Evolutionary conservation across 2,329 filamentous ascomycete species (phyloP).

Genomic region (Pestalotiopsis sp.): DNA sequence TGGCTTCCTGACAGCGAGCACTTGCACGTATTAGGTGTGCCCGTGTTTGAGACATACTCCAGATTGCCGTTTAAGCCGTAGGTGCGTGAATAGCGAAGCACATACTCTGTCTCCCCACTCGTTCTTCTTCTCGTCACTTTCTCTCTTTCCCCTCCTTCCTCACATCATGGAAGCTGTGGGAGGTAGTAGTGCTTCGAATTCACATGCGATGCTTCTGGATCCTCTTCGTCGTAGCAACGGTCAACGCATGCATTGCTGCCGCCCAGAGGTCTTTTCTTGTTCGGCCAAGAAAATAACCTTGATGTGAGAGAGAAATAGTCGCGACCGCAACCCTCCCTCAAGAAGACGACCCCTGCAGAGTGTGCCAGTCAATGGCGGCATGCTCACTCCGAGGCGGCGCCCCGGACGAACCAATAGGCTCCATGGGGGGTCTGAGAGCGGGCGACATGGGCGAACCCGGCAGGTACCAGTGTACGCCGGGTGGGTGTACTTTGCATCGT

Average conservation of each 20-base stretch:
- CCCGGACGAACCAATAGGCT: slow-evolving; percentile 4
- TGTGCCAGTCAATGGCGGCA: not conserved
- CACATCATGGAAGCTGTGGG: not conserved
- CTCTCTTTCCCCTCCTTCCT: not conserved
- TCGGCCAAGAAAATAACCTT: not conserved
- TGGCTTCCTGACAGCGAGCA: not conserved
- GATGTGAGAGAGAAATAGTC: not conserved
- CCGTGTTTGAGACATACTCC: not conserved
- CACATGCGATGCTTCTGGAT: not conserved
- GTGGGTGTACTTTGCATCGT: not conserved
- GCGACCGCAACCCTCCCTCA: slow-evolving; percentile 3
- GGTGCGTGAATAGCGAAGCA: not conserved
- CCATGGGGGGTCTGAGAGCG: slow-evolving; percentile 7
- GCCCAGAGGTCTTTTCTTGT: not conserved
- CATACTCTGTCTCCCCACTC: not conserved
- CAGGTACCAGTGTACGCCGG: not conserved
- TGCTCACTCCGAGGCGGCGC: slow-evolving; percentile 1
- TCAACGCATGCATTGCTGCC: too few species aligned
- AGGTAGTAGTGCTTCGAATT: not conserved
- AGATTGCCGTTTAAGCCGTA: not conserved
- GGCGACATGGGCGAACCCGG: slow-evolving; percentile 10
- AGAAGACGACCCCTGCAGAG: not conserved
- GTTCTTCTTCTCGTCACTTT: not conserved
- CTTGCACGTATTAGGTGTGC: not conserved
- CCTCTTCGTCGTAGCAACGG: not conserved